phyloP scores from a whole-genome alignment of 2,329 filamentous ascomycete genomes.

The Calonectria hongkongensis region DNA sequence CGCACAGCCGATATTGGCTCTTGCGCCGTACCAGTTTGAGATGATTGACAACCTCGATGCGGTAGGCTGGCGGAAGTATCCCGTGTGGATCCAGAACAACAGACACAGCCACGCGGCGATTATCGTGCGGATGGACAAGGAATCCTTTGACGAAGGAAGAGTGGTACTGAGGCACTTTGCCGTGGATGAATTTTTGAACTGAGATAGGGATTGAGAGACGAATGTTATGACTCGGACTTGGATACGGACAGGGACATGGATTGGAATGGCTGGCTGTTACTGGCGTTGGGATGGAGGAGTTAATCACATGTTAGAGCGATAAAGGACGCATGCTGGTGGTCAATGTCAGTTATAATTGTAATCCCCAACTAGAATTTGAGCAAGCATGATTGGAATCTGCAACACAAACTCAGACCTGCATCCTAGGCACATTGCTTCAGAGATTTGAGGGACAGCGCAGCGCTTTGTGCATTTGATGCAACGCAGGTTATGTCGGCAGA shows the following conservation, averaged over 20 bases:
- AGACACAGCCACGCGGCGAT: conserved; percentile 93
- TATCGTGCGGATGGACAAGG: conserved; percentile 83
- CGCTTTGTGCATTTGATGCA: background rate
- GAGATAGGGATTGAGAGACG: conserved; percentile 18
- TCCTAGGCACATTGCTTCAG: background rate
- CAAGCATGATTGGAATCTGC: background rate
- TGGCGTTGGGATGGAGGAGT: conserved; percentile 16
- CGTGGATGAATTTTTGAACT: conserved; percentile 78
- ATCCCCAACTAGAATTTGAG: background rate
- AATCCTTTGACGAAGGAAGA: conserved; percentile 83
- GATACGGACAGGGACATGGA: background rate
- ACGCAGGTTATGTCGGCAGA: background rate
- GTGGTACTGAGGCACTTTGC: conserved; percentile 89
- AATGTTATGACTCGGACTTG: conserved; percentile 13
- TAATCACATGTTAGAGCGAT: background rate
- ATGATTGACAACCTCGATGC: conserved; percentile 87
- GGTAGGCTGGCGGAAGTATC: conserved; percentile 79
- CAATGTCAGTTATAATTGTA: background rate
- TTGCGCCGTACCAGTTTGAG: conserved; percentile 86
- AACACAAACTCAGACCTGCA: background rate
- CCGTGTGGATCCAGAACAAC: conserved; percentile 84
- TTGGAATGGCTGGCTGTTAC: background rate
- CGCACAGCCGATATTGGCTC: conserved; percentile 82
- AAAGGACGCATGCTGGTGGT: background rate
- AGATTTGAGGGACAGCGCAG: background rate